Base-by-base conservation (phyloP, 306 rosid species). In the Dryas alaskensis region DNA sequence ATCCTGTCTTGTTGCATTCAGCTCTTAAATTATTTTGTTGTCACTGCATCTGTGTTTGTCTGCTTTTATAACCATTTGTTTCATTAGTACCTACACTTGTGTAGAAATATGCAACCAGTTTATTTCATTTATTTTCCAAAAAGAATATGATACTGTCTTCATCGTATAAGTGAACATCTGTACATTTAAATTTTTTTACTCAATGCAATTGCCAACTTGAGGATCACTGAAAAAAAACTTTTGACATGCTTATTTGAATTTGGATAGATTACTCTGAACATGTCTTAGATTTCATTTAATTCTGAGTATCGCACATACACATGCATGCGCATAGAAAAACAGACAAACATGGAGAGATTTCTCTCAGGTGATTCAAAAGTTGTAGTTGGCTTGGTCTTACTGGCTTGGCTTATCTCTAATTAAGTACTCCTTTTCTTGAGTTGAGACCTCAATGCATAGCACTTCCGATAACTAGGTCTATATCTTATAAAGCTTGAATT, bases 391-490 rank as follows among this genome's bases (percentile, higher is more conserved):
- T 25, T 63, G 49, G 63, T 27, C 72, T 40, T 42, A 27, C 65
- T 57, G 27, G 44, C 6, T 31, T 1, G 37, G 2, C 37, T 31
- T 31, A 31, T 31, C 37, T 31, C 37, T 31, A 31, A 31, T 1
- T 31, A 31, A 31, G 37, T 1, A 31, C 37, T 31, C 37, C 37
- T 31, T 31, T 2, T 31, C n/a, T 53, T 16, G 68, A 54, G 9
- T 19, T 65, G 27, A 57, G 66, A 52, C 19, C 45, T 39, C 7
- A 40, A 46, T 13, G 49, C 12, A 3, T 14, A 4, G 59, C 37
- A 39, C 14, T 50, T 42, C 49, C 60, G 31, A 60, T 49, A 72
- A 17, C 5, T 60, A 16, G 58, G 70, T 79, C n/a, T 60, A 17
- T 51, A 47, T 57, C 17, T 58, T 37, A 58, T 12, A 10, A 19